Base-by-base conservation (phyloP, 257 asterid species). In the Solanum chiquidenum region DNA sequence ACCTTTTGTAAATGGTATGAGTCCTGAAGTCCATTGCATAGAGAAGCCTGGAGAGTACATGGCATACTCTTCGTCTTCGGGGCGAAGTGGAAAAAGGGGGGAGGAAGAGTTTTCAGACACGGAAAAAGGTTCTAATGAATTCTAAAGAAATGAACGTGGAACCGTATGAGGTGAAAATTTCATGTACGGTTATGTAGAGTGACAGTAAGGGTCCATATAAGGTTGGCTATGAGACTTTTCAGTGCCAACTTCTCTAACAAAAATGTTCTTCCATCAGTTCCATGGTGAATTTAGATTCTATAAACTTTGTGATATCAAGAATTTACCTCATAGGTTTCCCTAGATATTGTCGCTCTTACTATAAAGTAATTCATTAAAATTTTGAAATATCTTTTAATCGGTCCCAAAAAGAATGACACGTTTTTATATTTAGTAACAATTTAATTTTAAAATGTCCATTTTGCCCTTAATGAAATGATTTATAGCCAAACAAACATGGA, bases 341-440 rank as follows among this genome's bases (percentile, higher is more conserved):
- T n/a, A 64, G 8, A n/a, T n/a, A 21, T 3, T 60, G 29, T 20
- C 1, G 5, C 66, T 58, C 25, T 58, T 58, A 1, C 66, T 7
- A 20, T 58, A 62, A 0, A 9, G 0, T 23, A 52, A 62, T 23
- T 62, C 69, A 4, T 23, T 62, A 9, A 62, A 62, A 62, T 23
- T 0, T 62, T 62, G 69, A 62, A 9, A 9, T 62, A 0, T 16
- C 0, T 52, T 16, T 18, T 52, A 52, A 9, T 52, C 1, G 0
- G 9, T 52, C 1, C 0, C 1, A 52, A 52, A 52, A 52, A 52
- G 10, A 52, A 52, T 16, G 4, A 18, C 4, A 52, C 0, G 0
- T 52, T 52, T 0, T 18, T 52, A 52, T 52, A 52, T 2, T 5
- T 52, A 52, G 9, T 52, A 52, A 52, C 0, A 52, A 52, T 52